A percentile compares a stretch with the other conserved stretches of the same genome.
Conservation (phyloP, 129 eudicot species). For the Lonicera japonica region DNA sequence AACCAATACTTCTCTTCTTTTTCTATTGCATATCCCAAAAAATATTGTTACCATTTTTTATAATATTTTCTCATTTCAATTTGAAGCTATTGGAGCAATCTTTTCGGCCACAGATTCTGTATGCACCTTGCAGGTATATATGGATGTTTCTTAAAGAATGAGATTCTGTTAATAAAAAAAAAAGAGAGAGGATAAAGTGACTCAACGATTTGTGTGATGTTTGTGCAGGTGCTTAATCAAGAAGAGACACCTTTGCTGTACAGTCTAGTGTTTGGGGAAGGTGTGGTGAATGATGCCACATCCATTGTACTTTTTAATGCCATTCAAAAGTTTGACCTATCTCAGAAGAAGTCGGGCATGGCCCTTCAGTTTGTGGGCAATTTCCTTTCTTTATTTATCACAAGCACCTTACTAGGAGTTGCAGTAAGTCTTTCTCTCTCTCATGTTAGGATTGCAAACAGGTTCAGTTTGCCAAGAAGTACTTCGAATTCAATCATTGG, state of each 20-base stretch:
- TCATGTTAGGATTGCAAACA: background rate
- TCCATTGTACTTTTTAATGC: slow-evolving; percentile 82
- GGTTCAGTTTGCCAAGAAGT: background rate
- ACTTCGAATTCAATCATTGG: background rate
- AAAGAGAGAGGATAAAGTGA: background rate
- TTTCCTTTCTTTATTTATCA: slow-evolving; percentile 39
- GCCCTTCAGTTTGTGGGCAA: slow-evolving; percentile 35
- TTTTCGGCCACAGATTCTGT: slow-evolving; percentile 96
- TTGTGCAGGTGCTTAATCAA: slow-evolving; percentile 75
- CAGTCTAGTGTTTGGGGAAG: slow-evolving; percentile 89
- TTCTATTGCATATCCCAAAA: too few species aligned
- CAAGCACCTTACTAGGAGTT: slow-evolving; percentile 75
- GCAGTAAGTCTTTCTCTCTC: slow-evolving; percentile 38
- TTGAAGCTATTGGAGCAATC: slow-evolving; percentile 86
- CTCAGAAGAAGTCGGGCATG: slow-evolving; percentile 27
- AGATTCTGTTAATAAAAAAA: background rate
- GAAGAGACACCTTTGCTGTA: slow-evolving; percentile 69
- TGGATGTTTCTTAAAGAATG: background rate
- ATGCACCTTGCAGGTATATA: slow-evolving; percentile 74
- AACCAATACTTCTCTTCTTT: too few species aligned
- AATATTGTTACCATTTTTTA: background rate
- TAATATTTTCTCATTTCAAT: background rate
- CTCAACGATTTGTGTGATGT: background rate
- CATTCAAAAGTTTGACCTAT: slow-evolving; percentile 51
- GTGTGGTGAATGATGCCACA: slow-evolving; percentile 92